Base-by-base conservation (phyloP, 1,284 basidiomycete genomes). In the Golubevia sp. region DNA sequence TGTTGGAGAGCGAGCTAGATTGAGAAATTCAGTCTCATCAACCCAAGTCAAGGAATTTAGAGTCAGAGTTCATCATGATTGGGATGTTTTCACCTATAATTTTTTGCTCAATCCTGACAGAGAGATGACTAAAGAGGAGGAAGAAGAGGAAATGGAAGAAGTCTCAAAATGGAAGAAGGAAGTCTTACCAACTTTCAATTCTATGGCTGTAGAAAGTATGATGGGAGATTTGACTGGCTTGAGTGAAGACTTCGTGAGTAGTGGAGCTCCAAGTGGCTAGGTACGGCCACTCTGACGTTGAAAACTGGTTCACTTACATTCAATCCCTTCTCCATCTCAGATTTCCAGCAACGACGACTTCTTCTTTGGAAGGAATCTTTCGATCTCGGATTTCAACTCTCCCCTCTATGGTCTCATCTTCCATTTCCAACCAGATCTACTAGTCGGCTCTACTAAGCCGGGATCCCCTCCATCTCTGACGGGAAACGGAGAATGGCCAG, bases 301-400 rank as follows among this genome's bases (percentile, higher is more conserved):
- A n/a, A n/a, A n/a, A n/a, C n/a, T n/a, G n/a, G n/a, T n/a, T n/a
- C n/a, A n/a, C n/a, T n/a, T n/a, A n/a, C n/a, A n/a, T n/a, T n/a
- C n/a, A n/a, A n/a, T n/a, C n/a, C n/a, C n/a, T n/a, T n/a, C n/a
- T n/a, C n/a, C n/a, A n/a, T n/a, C n/a, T n/a, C n/a, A n/a, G n/a
- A n/a, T n/a, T n/a, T n/a, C n/a, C n/a, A n/a, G n/a, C n/a, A 77
- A 77, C 53, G 74, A 77, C 51, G 75, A 77, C 55, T 70, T 74
- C 25, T 77, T 77, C 69, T 55, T 77, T 23, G n/a, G 58, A 1
- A 56, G 62, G 27, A 57, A 62, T 25, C 56, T 65, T 0, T 64
- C 50, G 34, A 57, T 53, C 2, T 61, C 58, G 30, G 73, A 75
- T 50, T 26, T 75, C 23, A 49, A 49, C 7, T 70, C 68, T 2